A percentile compares a stretch with the other conserved stretches of the same genome.
phyloP scores from a whole-genome alignment of 2,329 filamentous ascomycete species.

The Bipolaris bicolor region DNA sequence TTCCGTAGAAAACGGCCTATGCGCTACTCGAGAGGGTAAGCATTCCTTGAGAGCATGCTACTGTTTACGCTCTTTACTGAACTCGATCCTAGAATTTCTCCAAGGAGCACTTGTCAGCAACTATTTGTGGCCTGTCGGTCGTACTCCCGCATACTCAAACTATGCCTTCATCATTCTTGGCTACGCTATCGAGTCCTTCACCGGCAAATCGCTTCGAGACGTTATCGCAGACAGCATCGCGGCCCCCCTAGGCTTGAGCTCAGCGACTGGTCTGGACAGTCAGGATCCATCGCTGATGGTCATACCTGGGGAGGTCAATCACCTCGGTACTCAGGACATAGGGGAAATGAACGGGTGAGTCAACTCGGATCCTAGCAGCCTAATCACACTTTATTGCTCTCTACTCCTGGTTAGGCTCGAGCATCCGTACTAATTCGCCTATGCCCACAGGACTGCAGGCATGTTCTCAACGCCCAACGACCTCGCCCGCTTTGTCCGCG shows the following conservation, averaged over 20 bases:
- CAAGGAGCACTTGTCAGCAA: not conserved
- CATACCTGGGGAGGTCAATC: not conserved
- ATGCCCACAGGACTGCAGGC: not conserved
- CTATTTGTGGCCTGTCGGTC: not conserved
- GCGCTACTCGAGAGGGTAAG: not conserved
- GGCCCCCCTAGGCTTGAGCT: not conserved
- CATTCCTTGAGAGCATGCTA: not conserved
- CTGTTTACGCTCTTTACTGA: not conserved
- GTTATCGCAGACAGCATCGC: not conserved
- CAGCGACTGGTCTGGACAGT: not conserved
- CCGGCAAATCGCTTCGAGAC: not conserved
- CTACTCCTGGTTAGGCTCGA: not conserved
- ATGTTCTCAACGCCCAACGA: not conserved
- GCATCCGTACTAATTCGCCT: not conserved
- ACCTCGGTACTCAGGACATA: not conserved
- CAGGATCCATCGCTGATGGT: not conserved
- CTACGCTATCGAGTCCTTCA: constrained; percentile 1
- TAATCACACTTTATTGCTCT: not conserved
- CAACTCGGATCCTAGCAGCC: not conserved
- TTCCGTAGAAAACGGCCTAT: not conserved
- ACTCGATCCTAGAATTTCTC: not conserved
- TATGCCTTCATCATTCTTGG: not conserved
- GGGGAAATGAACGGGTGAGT: not conserved
- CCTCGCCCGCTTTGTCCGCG: not conserved
- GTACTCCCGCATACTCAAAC: not conserved